Percentiles rank a stretch among this genome's conserved stretches.
phyloP scores from a whole-genome alignment of 768 basidiomycete species.

The Suillus subluteus region DNA sequence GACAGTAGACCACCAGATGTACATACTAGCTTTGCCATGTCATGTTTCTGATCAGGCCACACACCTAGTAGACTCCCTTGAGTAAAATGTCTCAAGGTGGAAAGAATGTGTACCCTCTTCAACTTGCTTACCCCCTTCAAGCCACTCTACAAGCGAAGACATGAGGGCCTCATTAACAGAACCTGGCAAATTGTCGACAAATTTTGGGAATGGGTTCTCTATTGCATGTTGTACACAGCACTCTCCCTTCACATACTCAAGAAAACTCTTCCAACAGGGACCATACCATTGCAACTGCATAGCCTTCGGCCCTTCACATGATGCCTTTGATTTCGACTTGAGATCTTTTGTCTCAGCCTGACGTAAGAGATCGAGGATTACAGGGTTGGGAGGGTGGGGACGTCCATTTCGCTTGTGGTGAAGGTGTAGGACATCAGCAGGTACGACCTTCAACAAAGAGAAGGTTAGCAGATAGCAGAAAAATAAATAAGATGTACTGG shows the following conservation, averaged over 20 bases:
- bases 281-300: background rate
- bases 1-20: too few relatives aligned
- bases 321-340: background rate
- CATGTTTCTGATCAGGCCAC: background rate
- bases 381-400: background rate
- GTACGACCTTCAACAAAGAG: too few relatives aligned
- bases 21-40: background rate
- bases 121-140: background rate
- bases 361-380: background rate
- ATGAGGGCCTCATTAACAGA: background rate
- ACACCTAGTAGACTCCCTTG: background rate
- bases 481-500: background rate
- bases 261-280: background rate
- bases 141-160: background rate
- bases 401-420: background rate
- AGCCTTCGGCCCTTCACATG: background rate
- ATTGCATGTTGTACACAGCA: background rate
- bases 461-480: background rate
- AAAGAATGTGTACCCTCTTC: background rate
- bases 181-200: background rate
- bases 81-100: too few relatives aligned
- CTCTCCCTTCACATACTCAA: background rate
- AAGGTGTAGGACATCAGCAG: background rate
- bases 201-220: conserved; percentile 2
- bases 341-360: background rate